Evolutionary conservation across 768 basidiomycete genomes (phyloP).

Genomic region (Termitomyces titanicus): DNA sequence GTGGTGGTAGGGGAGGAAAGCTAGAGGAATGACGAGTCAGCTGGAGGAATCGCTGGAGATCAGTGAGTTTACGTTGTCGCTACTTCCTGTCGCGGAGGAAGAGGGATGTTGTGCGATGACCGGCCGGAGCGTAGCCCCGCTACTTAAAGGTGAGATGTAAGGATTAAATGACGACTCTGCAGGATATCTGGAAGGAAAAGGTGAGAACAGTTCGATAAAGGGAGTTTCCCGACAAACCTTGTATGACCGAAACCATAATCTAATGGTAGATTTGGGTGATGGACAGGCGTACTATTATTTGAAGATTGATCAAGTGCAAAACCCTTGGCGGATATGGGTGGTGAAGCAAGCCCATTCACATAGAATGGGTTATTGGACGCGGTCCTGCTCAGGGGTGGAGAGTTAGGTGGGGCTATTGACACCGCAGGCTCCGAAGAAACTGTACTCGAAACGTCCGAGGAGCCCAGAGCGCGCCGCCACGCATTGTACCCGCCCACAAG

Average conservation of each 20-base stretch:
- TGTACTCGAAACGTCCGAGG: slow-evolving; percentile 21
- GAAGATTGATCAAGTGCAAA: slow-evolving; percentile 15
- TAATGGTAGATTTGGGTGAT: slow-evolving; percentile 26
- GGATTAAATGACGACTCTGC: slow-evolving; percentile 35
- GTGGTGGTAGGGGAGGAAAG: slow-evolving; percentile 31
- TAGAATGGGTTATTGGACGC: slow-evolving; percentile 25
- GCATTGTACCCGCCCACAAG: slow-evolving; percentile 82
- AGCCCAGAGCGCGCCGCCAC: slow-evolving; percentile 64
- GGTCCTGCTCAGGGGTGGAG: slow-evolving; percentile 21
- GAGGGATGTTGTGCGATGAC: slow-evolving; percentile 38
- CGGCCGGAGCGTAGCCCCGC: slow-evolving; percentile 34
- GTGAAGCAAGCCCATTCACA: slow-evolving; percentile 12
- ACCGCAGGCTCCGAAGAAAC: slow-evolving; percentile 2
- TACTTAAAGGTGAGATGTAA: slow-evolving; percentile 19
- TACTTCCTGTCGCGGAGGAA: slow-evolving; percentile 41
- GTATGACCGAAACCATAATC: slow-evolving; percentile 40
- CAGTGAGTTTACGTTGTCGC: slow-evolving; percentile 39
- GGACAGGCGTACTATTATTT: slow-evolving; percentile 18
- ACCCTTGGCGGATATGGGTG: slow-evolving; percentile 15
- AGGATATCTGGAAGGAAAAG: slow-evolving; percentile 28
- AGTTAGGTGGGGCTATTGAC: slow-evolving; percentile 5
- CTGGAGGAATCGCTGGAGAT: not conserved
- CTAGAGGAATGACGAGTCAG: slow-evolving; percentile 14
- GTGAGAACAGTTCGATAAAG: not conserved
- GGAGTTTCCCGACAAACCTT: slow-evolving; percentile 27